These are phyloP conservation scores for Taphrina confusa DNA, from an alignment of 1,139 yeast species.

Conservation along the genomic window DNA sequence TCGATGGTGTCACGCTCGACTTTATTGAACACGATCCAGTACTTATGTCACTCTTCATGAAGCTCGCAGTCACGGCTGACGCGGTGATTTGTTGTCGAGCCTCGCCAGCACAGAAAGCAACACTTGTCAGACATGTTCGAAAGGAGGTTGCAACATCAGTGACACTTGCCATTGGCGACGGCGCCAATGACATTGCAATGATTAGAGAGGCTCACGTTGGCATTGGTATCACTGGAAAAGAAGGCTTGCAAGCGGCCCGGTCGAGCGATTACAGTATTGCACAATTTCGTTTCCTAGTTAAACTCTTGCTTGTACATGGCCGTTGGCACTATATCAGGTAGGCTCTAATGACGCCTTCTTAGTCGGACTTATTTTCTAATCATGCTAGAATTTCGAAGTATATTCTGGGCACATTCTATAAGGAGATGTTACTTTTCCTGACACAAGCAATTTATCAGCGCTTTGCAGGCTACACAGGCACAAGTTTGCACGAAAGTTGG, in stretches of 20 bases:
- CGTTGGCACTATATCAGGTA: conserved; percentile 75
- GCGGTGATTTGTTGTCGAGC: conserved; percentile 95
- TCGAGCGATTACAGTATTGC: conserved; percentile 95
- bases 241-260: conserved; percentile 95
- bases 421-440: conserved; percentile 83
- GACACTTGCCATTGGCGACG: conserved; percentile 97
- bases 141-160: conserved; percentile 65
- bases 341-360: not conserved
- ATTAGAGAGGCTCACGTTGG: conserved; percentile 98
- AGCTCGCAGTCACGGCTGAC: conserved; percentile 81
- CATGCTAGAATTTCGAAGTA: conserved; percentile 74
- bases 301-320: conserved; percentile 87
- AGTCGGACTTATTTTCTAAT: not conserved
- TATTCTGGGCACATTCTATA: conserved; percentile 90
- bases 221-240: conserved; percentile 93
- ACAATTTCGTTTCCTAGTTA: conserved; percentile 80
- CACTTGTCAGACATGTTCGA: conserved; percentile 79
- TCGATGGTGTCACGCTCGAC: conserved; percentile 83
- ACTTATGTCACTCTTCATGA: conserved; percentile 71
- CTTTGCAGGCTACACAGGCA: conserved; percentile 85
- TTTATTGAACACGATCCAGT: conserved; percentile 72
- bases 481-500: conserved; percentile 93
- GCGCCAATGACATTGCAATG: conserved; percentile 99
- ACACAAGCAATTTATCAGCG: conserved; percentile 88
- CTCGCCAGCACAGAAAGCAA: conserved; percentile 93